Base-by-base conservation (phyloP, 106 monocot genomes). In the Allium fistulosum region DNA sequence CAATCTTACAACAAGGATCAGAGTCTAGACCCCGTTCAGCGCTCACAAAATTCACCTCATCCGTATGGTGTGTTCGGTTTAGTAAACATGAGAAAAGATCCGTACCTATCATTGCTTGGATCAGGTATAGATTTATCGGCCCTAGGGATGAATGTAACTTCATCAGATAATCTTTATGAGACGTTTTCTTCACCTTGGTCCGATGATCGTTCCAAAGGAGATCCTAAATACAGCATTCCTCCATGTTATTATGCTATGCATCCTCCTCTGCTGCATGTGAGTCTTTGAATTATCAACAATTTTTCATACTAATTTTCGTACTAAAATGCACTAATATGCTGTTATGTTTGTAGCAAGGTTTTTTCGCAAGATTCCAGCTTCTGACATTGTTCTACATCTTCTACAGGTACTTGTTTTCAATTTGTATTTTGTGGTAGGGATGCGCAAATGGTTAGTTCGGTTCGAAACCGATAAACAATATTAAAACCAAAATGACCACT, bases 121-220 rank as follows among this genome's bases (percentile, higher is more conserved):
- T 67, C 91, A 63, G 95, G 95, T 47, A 88, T 95, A 69, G 95
- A 95, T 71, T 59, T 95, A 66, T 91, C 95, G 17, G 84, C 88
- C 47, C 58, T 95, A 70, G 91, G 95, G 28, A 80, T 95, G 78
- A 91, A 86, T 60, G 68, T 95, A 53, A 95, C 85, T 70, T 80
- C 91, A 14, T 55, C 71, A 11, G 95, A 91, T 37, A 83, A 85
- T 74, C 83, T 95, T 48, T 78, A 88, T 71, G 91, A 95, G 75
- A 91, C 82, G 49, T 95, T 95, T 84, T 77, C 79, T 26, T 91
- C 91, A 16, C 95, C 95, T 22, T 91, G 91, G 91, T 88, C 83
- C 46, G 75, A 91, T 48, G 91, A 91, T 27, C 79, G 85, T 66
- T 79, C 71, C 17, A 85, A 91, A 72, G 88, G 94, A 66, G 94